A percentile compares a stretch with the other conserved stretches of the same genome.
phyloP scores from a whole-genome alignment of 2,329 filamentous ascomycete species.

The Fusarium humuli region DNA sequence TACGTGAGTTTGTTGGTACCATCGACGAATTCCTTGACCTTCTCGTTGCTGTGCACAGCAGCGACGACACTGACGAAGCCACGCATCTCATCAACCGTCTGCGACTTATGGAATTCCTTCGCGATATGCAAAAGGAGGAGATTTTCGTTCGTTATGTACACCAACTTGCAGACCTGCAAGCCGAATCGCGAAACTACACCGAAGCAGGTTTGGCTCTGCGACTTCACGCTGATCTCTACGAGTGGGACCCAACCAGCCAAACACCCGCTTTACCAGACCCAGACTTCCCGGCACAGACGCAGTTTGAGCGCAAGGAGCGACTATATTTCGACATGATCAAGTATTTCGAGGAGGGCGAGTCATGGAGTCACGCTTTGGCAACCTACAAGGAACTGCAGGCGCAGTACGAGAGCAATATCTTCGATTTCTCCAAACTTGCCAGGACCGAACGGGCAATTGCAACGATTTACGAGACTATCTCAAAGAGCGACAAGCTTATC shows the following conservation, averaged over 20 bases:
- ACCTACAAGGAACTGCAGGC: slow-evolving; percentile 90
- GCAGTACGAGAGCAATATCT: slow-evolving; percentile 91
- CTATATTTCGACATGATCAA: slow-evolving; percentile 97
- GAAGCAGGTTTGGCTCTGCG: slow-evolving; percentile 91
- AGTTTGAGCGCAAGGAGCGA: slow-evolving; percentile 92
- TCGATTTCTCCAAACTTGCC: slow-evolving; percentile 92
- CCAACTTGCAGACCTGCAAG: slow-evolving; percentile 84
- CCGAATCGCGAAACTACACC: slow-evolving; percentile 79
- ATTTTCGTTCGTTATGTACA: slow-evolving; percentile 97
- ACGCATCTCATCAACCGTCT: slow-evolving; percentile 89
- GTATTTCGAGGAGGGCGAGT: slow-evolving; percentile 92
- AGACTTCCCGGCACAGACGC: slow-evolving; percentile 81
- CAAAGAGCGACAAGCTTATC: slow-evolving; percentile 81
- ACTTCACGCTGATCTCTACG: slow-evolving; percentile 91
- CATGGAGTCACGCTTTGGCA: slow-evolving; percentile 88
- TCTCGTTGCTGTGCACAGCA: slow-evolving; percentile 87
- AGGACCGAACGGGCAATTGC: slow-evolving; percentile 91
- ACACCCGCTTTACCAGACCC: slow-evolving; percentile 78
- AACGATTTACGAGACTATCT: slow-evolving; percentile 88
- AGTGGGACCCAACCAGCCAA: slow-evolving; percentile 82
- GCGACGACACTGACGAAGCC: slow-evolving; percentile 77
- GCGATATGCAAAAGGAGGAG: slow-evolving; percentile 96
- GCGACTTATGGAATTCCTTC: slow-evolving; percentile 93
- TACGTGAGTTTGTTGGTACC: slow-evolving; percentile 83
- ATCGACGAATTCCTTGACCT: slow-evolving; percentile 93